A percentile compares a stretch with the other conserved stretches of the same genome.
Conservation (phyloP, 1,284 basidiomycete species). For the Pseudomicrostroma phylloplanum region DNA sequence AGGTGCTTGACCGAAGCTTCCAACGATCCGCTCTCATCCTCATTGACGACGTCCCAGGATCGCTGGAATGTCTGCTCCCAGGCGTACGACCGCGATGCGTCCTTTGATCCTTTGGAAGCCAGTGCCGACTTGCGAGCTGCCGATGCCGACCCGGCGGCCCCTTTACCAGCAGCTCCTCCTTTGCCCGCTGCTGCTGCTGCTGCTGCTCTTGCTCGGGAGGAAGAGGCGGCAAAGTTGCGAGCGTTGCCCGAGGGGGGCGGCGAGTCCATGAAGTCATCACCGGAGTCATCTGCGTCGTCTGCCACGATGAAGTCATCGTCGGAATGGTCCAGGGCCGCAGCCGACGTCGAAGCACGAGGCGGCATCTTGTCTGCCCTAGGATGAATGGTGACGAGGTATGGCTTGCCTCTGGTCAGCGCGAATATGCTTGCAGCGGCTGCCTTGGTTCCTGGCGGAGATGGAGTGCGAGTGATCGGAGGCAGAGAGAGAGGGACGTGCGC, state of each 20-base stretch:
- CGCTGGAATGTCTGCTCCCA: conserved; percentile 94
- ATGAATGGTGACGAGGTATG: too few relatives aligned
- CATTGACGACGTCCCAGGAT: conserved; percentile 93
- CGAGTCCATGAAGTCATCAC: conserved; percentile 2
- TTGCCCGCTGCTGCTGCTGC: neutral
- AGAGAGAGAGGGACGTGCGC: too few relatives aligned
- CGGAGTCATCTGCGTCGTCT: conserved; percentile 9
- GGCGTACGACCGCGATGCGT: conserved; percentile 59
- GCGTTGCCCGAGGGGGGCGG: neutral
- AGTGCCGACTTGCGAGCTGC: neutral
- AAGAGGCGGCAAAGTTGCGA: neutral
- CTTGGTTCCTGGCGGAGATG: too few relatives aligned
- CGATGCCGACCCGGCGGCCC: neutral
- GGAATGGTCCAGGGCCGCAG: neutral
- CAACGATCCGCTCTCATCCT: conserved; percentile 86
- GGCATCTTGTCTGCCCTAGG: neutral
- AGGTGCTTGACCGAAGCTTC: conserved; percentile 82
- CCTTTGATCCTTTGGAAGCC: conserved; percentile 23
- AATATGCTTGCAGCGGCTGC: too few relatives aligned
- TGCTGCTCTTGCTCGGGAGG: neutral
- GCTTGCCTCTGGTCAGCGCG: too few relatives aligned
- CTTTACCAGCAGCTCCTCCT: conserved; percentile 7
- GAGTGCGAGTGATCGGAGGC: too few relatives aligned
- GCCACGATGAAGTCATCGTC: conserved; percentile 6
- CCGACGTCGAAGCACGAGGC: neutral